phyloP scores from a whole-genome alignment of 768 basidiomycete genomes.

The Rhodotorula diobovata region DNA sequence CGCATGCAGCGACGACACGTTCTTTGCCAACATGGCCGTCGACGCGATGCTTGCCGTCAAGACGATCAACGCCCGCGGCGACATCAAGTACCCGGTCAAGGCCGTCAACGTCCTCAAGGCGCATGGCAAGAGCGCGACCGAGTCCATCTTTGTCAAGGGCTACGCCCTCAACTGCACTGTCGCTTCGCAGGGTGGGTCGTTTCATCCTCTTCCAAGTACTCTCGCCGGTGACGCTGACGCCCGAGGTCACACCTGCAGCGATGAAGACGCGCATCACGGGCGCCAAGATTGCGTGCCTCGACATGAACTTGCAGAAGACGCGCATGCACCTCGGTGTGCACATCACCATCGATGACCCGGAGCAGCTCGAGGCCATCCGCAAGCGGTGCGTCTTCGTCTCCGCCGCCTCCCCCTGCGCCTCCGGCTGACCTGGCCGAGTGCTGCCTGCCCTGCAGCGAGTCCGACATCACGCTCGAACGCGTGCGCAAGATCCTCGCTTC shows the following conservation, averaged over 20 bases:
- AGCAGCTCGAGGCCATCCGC: slow-evolving; percentile 92
- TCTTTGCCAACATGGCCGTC: slow-evolving; percentile 97
- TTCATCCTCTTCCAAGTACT: background rate
- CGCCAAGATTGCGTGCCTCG: slow-evolving; percentile 96
- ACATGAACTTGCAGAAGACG: slow-evolving; percentile 93
- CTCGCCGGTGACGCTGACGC: background rate
- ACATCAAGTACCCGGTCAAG: slow-evolving; percentile 98
- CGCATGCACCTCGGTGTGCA: slow-evolving; percentile 98
- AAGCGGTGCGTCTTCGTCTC: slow-evolving; percentile 59
- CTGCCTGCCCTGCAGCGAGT: slow-evolving; percentile 59
- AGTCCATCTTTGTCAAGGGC: slow-evolving; percentile 89
- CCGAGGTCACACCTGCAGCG: slow-evolving; percentile 53
- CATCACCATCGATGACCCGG: slow-evolving; percentile 91
- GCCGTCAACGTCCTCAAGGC: slow-evolving; percentile 98
- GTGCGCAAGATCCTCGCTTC: slow-evolving; percentile 92
- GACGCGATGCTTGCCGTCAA: slow-evolving; percentile 97
- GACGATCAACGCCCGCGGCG: slow-evolving; percentile 86
- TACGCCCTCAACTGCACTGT: slow-evolving; percentile 98
- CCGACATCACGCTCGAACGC: slow-evolving; percentile 91
- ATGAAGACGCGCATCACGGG: slow-evolving; percentile 93
- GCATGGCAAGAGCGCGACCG: slow-evolving; percentile 89
- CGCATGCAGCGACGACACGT: slow-evolving; percentile 77
- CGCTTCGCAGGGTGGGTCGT: slow-evolving; percentile 78
- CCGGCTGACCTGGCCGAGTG: background rate
- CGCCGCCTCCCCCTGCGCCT: no score